These are phyloP conservation scores for Chloris gayana DNA, from an alignment of 176 grass and related monocot species.

Conservation along the genomic window DNA sequence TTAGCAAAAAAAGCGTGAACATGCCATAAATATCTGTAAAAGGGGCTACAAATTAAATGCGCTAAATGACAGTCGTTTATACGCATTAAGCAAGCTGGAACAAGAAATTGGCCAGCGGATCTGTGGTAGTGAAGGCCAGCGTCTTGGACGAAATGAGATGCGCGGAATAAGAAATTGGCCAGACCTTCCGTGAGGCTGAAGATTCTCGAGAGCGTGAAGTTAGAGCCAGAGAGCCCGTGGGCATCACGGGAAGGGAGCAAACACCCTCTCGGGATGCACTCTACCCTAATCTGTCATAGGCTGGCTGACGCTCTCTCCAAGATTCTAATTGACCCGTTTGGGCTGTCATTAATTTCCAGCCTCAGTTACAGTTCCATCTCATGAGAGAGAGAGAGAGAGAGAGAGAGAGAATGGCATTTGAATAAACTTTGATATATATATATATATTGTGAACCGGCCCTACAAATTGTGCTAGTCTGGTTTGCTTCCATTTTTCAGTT, in stretches of 20 bases:
- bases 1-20: no score
- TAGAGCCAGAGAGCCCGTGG: slow-evolving; percentile 3
- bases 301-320: slow-evolving; percentile 20
- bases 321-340: slow-evolving; percentile 27
- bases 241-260: slow-evolving; percentile 6
- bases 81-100: no score
- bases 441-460: not conserved
- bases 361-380: not conserved
- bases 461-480: not conserved
- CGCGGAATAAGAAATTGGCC: slow-evolving; percentile 30
- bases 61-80: no score
- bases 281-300: not conserved
- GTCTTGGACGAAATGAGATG: not conserved
- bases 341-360: not conserved
- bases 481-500: not conserved
- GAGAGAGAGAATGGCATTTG: not conserved
- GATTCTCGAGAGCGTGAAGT: not conserved
- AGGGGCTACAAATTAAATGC: no score
- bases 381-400: not conserved
- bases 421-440: no score
- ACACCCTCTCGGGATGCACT: slow-evolving; percentile 20
- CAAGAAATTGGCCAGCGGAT: no score
- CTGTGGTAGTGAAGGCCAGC: no score
- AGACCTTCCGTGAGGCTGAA: not conserved
- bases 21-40: no score